Conservation (phyloP, 352 stramenopile genomes). For the Bremia lactucae region DNA sequence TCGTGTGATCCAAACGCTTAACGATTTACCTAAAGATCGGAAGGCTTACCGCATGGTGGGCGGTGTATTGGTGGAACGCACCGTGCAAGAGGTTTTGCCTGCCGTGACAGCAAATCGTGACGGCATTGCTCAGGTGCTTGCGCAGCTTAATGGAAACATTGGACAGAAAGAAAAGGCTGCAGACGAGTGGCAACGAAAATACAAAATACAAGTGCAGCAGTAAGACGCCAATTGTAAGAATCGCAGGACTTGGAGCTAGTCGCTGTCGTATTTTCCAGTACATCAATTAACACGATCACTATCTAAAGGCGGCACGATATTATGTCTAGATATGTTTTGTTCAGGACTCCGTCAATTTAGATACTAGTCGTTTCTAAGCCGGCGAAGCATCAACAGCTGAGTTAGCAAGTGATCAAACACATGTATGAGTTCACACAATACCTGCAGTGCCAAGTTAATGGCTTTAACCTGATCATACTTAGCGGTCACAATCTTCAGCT, state of each 20-base stretch:
- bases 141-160: constrained; percentile 65
- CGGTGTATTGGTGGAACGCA: constrained; percentile 94
- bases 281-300: constrained; percentile 20
- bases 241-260: neutral
- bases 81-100: constrained; percentile 91
- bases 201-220: constrained; percentile 80
- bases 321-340: too few relatives aligned
- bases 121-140: constrained; percentile 63
- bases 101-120: constrained; percentile 81
- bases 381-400: neutral
- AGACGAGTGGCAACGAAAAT: constrained; percentile 82
- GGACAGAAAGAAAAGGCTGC: constrained; percentile 76
- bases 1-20: constrained; percentile 74
- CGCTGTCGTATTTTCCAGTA: neutral
- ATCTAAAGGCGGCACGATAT: too few relatives aligned
- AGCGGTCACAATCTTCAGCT: constrained; percentile 45
- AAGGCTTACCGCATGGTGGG: constrained; percentile 94
- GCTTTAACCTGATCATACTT: constrained; percentile 77
- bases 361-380: constrained; percentile 44
- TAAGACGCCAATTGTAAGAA: constrained; percentile 19
- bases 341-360: constrained; percentile 34
- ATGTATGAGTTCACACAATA: constrained; percentile 8
- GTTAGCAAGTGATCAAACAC: neutral
- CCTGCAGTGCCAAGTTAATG: constrained; percentile 73
- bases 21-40: constrained; percentile 51